Conservation (phyloP, 176 grass and related monocot species). For the Zoysia pacifica region DNA sequence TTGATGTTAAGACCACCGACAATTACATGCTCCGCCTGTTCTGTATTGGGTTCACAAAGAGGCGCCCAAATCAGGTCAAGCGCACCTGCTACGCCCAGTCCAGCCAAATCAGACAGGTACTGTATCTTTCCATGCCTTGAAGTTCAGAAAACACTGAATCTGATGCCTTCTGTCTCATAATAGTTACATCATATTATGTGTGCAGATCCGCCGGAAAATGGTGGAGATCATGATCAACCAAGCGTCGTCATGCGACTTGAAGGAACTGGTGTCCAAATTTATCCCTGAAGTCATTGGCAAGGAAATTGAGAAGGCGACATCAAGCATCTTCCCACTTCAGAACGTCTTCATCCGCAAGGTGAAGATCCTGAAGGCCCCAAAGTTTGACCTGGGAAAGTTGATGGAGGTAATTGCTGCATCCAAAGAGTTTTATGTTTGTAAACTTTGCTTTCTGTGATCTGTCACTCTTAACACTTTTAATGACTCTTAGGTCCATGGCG, state of each 20-base stretch:
- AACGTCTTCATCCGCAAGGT: slow-evolving; percentile 96
- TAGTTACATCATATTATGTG: neutral
- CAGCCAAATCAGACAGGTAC: slow-evolving; percentile 89
- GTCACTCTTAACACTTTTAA: neutral
- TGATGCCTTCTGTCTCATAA: neutral
- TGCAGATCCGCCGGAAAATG: slow-evolving; percentile 94
- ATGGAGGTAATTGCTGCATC: slow-evolving; percentile 70
- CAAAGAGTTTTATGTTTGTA: neutral
- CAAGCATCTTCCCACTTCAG: slow-evolving; percentile 76
- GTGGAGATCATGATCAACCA: slow-evolving; percentile 94
- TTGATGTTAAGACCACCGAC: slow-evolving; percentile 90
- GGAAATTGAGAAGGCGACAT: slow-evolving; percentile 93
- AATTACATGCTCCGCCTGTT: slow-evolving; percentile 81
- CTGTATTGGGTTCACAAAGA: slow-evolving; percentile 90
- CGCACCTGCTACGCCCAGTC: slow-evolving; percentile 89
- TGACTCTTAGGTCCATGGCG: slow-evolving; percentile 67
- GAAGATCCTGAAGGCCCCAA: slow-evolving; percentile 89
- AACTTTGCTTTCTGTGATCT: neutral
- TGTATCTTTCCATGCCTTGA: neutral
- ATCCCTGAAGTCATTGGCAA: slow-evolving; percentile 92
- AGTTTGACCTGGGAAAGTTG: slow-evolving; percentile 90
- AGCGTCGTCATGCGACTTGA: slow-evolving; percentile 75
- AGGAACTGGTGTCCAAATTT: slow-evolving; percentile 86
- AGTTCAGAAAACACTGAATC: neutral
- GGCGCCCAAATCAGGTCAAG: slow-evolving; percentile 86